These are phyloP conservation scores for Rhizophora mangle DNA, from an alignment of 345 rosid species.

Conservation along the genomic window DNA sequence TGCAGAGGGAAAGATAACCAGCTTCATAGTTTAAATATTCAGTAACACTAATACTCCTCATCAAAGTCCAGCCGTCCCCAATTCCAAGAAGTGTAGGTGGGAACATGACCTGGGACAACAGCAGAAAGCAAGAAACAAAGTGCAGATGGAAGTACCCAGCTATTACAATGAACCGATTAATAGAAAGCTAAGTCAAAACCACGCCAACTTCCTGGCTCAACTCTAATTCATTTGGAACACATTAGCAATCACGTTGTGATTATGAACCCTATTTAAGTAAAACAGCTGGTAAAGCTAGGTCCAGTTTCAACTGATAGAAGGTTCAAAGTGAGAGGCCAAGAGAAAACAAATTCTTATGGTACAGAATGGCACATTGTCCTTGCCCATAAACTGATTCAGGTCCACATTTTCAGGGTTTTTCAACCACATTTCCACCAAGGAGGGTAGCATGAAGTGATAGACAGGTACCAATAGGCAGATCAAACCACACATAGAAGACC, in stretches of 20 bases:
- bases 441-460: constrained; percentile 86
- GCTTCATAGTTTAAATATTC: constrained; percentile 39
- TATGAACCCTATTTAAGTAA: too few species aligned
- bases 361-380: constrained; percentile 94
- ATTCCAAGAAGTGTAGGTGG: constrained; percentile 27
- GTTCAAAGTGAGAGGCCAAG: not conserved
- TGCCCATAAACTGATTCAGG: constrained; percentile 96
- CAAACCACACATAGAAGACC: constrained; percentile 99
- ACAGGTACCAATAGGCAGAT: constrained; percentile 97
- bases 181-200: too few species aligned
- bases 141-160: too few species aligned
- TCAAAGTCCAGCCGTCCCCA: too few species aligned
- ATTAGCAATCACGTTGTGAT: too few species aligned
- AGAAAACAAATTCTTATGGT: constrained; percentile 54
- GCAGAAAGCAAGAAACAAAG: not conserved
- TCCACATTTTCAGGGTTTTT: constrained; percentile 95
- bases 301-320: not conserved
- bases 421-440: constrained; percentile 98
- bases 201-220: too few species aligned
- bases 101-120: constrained; percentile 70
- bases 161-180: too few species aligned
- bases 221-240: too few species aligned
- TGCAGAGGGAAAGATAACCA: too few species aligned
- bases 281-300: not conserved
- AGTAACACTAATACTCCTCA: constrained; percentile 36